Base-by-base conservation (phyloP, 345 rosid species). In the Pistacia vera region DNA sequence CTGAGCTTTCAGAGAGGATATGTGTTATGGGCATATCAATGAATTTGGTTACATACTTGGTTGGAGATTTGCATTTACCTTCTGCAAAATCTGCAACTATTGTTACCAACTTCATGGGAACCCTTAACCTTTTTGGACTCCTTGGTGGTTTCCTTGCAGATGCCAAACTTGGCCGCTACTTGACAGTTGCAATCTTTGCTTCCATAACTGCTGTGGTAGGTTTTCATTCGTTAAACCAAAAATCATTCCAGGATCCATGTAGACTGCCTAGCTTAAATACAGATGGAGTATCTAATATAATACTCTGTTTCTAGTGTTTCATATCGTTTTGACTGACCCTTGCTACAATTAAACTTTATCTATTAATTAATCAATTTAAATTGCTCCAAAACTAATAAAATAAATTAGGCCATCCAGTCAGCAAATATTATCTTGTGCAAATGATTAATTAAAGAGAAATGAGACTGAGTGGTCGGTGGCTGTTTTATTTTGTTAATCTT, bases 121-220 rank as follows among this genome's bases (percentile, higher is more conserved):
- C 98, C 46, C 97, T 93, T 76, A 90, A 91, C 75, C 90, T 91
- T 60, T 87, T 95, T 7, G 97, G 97, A 44, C 91, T 95, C 52
- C 90, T 93, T 0, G 94, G 97, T 51, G 99, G 99, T 22, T 95
- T 95, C 86, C 70, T 95, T 69, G 99, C 99, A 5, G 99, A 95
- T 63, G 96, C 99, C 41, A 91, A 85, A 72, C 90, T 95, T 8
- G 97, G 98, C 62, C 91, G 98, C 11, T 95, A 90, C 88, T 71
- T 81, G 77, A 89, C 92, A 22, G 94, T 95, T 38, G 87, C 91
- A 66, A 83, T 91, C 77, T 89, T 85, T 70, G 87, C 92, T 68
- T 75, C 86, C 60, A 75, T 95, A 58, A 83, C 96, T 36, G 92
- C 98, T 68, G 35, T 92, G 89, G 98, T 93, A 74, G 82, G 83